Evolutionary conservation across 2,329 filamentous ascomycete genomes (phyloP).

Genomic region (Ophiostoma sp.): DNA sequence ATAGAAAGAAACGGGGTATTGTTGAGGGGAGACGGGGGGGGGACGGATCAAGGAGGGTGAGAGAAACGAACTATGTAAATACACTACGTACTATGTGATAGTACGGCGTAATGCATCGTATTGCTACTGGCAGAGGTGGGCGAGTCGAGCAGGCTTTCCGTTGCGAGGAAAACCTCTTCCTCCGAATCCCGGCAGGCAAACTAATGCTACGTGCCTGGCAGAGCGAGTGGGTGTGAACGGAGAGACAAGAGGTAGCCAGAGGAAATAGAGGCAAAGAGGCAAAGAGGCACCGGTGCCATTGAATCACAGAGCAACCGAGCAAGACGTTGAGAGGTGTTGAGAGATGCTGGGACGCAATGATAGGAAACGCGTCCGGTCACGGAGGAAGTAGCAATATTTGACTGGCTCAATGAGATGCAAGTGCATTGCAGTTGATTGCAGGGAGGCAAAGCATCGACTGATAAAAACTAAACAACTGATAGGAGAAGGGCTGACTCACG

Average conservation of each 20-base stretch:
- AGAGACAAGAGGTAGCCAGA: not conserved
- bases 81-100: not conserved
- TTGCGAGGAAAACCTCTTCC: not conserved
- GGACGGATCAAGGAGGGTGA: not conserved
- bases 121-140: not conserved
- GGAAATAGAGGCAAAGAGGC: not conserved
- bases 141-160: not conserved
- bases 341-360: not conserved
- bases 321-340: not conserved
- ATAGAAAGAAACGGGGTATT: not conserved
- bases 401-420: not conserved
- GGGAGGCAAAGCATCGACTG: conserved; percentile 4
- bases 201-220: not conserved
- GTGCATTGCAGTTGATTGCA: not conserved
- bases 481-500: not conserved
- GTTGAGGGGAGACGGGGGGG: not conserved
- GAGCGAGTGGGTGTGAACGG: not conserved
- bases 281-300: not conserved
- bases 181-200: not conserved
- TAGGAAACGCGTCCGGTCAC: conserved; percentile 1
- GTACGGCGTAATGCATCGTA: too few relatives aligned
- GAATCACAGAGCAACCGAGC: not conserved
- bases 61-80: not conserved
- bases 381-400: not conserved
- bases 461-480: not conserved